A percentile compares a stretch with the other conserved stretches of the same genome.
Conservation (phyloP, 768 basidiomycete species). For the Auricularia sp. region DNA sequence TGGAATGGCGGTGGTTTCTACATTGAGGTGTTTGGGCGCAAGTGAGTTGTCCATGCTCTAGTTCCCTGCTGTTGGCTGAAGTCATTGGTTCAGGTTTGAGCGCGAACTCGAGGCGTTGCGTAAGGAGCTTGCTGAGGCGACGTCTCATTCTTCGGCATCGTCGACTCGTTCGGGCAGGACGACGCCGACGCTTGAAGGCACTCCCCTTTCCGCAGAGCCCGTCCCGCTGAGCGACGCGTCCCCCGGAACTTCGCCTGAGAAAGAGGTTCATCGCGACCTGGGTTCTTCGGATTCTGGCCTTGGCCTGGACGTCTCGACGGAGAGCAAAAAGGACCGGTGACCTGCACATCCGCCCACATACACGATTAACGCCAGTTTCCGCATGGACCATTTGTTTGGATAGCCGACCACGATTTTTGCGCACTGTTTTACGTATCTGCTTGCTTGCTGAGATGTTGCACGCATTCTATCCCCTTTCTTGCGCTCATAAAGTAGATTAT, state of each 20-base stretch:
- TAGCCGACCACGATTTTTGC: too few species aligned
- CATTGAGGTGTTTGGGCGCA: conserved; percentile 93
- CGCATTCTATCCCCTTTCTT: too few species aligned
- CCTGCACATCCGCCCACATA: too few species aligned
- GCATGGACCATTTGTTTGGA: too few species aligned
- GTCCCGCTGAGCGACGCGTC: not conserved
- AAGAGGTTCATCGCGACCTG: not conserved
- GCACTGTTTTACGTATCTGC: too few species aligned
- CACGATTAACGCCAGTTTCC: too few species aligned
- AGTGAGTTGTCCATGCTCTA: conserved; percentile 43
- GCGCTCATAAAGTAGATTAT: too few species aligned
- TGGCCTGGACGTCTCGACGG: not conserved
- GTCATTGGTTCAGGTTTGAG: conserved; percentile 58
- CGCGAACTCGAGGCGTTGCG: conserved; percentile 82
- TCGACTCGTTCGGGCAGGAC: conserved; percentile 36
- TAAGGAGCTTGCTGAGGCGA: conserved; percentile 75
- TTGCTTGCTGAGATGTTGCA: too few species aligned
- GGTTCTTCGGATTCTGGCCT: not conserved
- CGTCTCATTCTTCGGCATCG: conserved; percentile 15
- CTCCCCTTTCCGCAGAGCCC: not conserved
- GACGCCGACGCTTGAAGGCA: conserved; percentile 31
- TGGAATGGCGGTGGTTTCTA: conserved; percentile 98
- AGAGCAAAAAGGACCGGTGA: not conserved
- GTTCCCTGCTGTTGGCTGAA: conserved; percentile 2
- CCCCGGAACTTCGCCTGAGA: not conserved